Evolutionary conservation across 1,284 basidiomycete genomes (phyloP), one percentile per base, ranked within the genome.

Genomic region (Cerrena zonata): DNA sequence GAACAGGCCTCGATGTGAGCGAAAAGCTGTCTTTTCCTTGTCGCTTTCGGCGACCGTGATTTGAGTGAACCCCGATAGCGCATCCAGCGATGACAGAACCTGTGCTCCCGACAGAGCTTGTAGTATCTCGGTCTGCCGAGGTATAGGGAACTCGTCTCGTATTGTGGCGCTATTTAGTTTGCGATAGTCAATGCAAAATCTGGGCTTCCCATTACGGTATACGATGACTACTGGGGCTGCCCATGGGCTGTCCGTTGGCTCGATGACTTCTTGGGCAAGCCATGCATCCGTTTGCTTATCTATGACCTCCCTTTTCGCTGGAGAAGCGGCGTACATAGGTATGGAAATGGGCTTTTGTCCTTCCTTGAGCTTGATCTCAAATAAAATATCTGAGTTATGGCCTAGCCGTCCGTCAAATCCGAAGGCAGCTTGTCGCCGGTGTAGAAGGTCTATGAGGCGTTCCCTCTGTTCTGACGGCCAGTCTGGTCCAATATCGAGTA

Each of bases 91-190:
- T 1, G 68, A 63, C 2, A 74, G 55, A 5, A 61, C 65, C 51
- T 69, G 62, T 5, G 65, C 56, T 12, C 70, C 71, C 1, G 61
- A 57, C 0, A 74, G 54, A 0, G 65, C 55, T 37, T 64, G 61
- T 0, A 75, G 40, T 19, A 75, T 75, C 25, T 73, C 70, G 2
- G 58, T 54, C 49, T 72, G 69, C 23, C 64, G 48, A 1, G 72
- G 73, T 11, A 76, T 58, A 0, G 71, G 73, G 53, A 71, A 75
- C 53, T 74, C 68, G 52, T 75, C 72, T 0, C 68, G 62, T 1
- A 71, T 64, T 10, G 65, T 66, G 2, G 61, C 40, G 1, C 51
- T 59, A 51, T 72, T 72, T 1, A 70, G 58, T 38, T 62, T 61
- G 1, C 67, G 48, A 44, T 69, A 71, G 52, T 72, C 66, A 10